Evolutionary conservation across 2,329 filamentous ascomycete genomes (phyloP).

Genomic region (Aspergillus pseudoviridinutans): DNA sequence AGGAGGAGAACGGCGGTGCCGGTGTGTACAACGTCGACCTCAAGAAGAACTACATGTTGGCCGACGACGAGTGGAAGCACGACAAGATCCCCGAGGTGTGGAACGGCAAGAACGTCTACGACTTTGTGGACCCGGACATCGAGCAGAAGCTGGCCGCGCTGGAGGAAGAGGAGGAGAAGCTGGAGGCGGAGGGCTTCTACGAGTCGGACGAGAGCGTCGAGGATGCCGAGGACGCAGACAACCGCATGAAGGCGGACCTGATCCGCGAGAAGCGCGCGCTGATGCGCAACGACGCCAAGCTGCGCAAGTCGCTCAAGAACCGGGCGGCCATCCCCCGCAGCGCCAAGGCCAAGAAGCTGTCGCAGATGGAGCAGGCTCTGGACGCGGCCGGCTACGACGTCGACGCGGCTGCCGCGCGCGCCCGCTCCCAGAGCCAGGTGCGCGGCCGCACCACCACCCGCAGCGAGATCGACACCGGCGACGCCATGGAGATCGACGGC

Average conservation of each 20-base stretch:
- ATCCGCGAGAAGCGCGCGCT: constrained; percentile 93
- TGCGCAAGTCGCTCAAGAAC: constrained; percentile 98
- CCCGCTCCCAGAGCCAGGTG: constrained; percentile 54
- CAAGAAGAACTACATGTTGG: constrained; percentile 81
- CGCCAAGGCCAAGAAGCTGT: constrained; percentile 73
- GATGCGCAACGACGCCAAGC: constrained; percentile 89
- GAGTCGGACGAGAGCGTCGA: constrained; percentile 79
- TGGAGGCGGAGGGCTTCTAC: constrained; percentile 91
- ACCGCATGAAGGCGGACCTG: constrained; percentile 84
- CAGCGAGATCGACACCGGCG: constrained; percentile 57
- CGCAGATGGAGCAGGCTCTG: constrained; percentile 81
- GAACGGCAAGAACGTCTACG: constrained; percentile 95
- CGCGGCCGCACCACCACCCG: constrained; percentile 69
- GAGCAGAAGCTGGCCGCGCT: constrained; percentile 86
- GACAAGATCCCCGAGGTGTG: constrained; percentile 93
- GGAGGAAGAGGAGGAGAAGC: constrained; percentile 90
- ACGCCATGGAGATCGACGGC: constrained; percentile 61
- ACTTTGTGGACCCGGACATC: constrained; percentile 96
- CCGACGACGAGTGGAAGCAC: constrained; percentile 89
- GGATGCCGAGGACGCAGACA: constrained; percentile 82
- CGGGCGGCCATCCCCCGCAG: constrained; percentile 86
- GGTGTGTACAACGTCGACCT: constrained; percentile 96
- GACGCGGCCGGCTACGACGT: constrained; percentile 84
- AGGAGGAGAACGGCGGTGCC: constrained; percentile 88
- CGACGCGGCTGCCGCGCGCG: constrained; percentile 67